Conservation (phyloP, 2,329 filamentous ascomycete genomes). For the Fusarium coicis region DNA sequence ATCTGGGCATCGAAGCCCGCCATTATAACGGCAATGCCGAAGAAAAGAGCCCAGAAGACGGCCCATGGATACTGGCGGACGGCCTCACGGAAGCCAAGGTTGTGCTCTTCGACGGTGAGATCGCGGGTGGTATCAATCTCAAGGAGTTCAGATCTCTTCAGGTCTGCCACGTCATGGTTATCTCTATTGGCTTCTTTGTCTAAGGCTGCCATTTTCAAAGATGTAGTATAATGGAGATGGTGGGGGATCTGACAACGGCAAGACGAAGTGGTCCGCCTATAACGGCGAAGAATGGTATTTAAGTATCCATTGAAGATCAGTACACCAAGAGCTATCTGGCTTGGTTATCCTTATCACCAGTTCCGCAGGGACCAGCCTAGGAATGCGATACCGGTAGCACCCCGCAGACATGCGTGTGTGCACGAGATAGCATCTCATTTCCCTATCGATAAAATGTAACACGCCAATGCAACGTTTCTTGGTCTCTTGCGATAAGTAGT, state of each 20-base stretch:
- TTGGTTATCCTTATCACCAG: not conserved
- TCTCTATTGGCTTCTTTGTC: not conserved
- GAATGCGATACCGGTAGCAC: not conserved
- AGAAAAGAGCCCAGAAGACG: not conserved
- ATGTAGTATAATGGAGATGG: not conserved
- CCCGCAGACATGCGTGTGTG: not conserved
- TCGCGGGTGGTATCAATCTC: not conserved
- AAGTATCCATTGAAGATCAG: not conserved
- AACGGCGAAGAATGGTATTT: not conserved
- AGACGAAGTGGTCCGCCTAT: no score
- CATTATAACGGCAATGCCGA: not conserved
- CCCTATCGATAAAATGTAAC: not conserved
- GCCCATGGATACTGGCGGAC: not conserved
- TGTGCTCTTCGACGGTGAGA: not conserved
- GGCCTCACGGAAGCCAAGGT: not conserved
- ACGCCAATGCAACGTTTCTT: not conserved
- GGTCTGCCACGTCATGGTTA: not conserved
- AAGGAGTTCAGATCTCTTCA: not conserved
- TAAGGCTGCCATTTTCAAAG: not conserved
- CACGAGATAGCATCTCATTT: not conserved
- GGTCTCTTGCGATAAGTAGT: not conserved
- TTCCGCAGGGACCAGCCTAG: not conserved
- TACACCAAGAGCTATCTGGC: not conserved
- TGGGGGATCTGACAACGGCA: not conserved
- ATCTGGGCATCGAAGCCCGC: not conserved